Evolutionary conservation across 108 stramenopile genomes (phyloP).

Genomic region (Heterococcus sp.): DNA sequence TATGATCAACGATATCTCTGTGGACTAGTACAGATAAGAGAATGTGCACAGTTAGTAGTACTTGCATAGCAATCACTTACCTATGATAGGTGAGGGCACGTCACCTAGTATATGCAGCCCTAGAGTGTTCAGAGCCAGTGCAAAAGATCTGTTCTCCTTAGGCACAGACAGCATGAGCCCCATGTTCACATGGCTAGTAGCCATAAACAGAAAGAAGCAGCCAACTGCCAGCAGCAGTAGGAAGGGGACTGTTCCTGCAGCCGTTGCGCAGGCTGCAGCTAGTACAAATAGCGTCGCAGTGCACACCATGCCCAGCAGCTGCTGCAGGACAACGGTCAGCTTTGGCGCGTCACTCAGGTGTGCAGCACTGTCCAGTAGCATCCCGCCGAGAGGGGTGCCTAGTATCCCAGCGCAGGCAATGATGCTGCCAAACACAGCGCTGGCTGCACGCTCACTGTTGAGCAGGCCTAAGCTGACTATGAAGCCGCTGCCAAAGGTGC

Average conservation of each 20-base stretch:
- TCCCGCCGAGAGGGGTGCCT: slow-evolving; percentile 54
- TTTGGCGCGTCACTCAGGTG: slow-evolving; percentile 10
- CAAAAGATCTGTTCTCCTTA: slow-evolving; percentile 34
- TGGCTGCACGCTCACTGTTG: slow-evolving; percentile 18
- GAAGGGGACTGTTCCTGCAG: background rate
- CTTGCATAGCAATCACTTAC: too few relatives aligned
- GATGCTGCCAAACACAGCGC: slow-evolving; percentile 44
- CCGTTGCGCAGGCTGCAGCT: background rate
- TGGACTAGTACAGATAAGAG: too few relatives aligned
- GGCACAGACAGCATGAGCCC: slow-evolving; percentile 54
- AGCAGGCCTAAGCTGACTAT: slow-evolving; percentile 41
- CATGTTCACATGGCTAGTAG: slow-evolving; percentile 44
- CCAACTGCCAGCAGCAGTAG: slow-evolving; percentile 15
- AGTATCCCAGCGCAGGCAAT: slow-evolving; percentile 45
- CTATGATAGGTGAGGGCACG: slow-evolving; percentile 55
- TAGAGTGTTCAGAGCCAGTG: slow-evolving; percentile 47
- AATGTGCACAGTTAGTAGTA: too few relatives aligned
- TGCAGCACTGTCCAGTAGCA: slow-evolving; percentile 37
- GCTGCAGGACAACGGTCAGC: slow-evolving; percentile 18
- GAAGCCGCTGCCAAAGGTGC: slow-evolving; percentile 51
- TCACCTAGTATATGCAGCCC: slow-evolving; percentile 55
- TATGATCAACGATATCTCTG: too few relatives aligned
- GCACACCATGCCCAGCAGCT: slow-evolving; percentile 22
- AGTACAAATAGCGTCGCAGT: background rate
- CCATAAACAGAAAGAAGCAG: slow-evolving; percentile 13